Evolutionary conservation across 192 early-diverging fungal species (phyloP), one percentile per base, ranked within the genome.

Genomic region (Physocladia obscura): DNA sequence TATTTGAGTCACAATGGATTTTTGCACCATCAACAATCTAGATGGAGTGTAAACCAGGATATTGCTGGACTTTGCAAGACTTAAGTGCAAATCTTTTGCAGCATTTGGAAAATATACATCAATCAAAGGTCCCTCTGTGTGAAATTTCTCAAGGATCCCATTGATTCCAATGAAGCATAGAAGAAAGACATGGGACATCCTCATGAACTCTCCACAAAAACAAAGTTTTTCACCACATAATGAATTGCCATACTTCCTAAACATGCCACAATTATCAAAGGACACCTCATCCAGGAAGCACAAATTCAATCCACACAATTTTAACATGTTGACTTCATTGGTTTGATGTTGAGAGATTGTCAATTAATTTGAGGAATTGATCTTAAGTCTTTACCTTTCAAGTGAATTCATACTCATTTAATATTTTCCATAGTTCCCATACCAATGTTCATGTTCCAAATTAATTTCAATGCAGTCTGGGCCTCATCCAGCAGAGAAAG

Each of bases 241-340:
- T 8, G 32, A 27, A 39, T 74, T 69, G n/a, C 73, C 73, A 15
- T 37, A 13, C 17, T 36, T 47, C 4, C 57, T 0, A 15, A 68
- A 30, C 64, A 74, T 69, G 21, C 57, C 73, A 21, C 73, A 3
- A 21, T 61, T 74, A 35, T 74, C 73, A 60, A 74, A 70, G 4
- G 40, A 69, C 4, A 74, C 73, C 62, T 70, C 67, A 27, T 74
- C 73, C 34, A 74, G 51, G 39, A 74, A 74, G 17, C 69, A 35
- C 2, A 74, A 24, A n/a, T 70, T 56, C n/a, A 26, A 3, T 8
- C 52, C 57, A n/a, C 37, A 26, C 65, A 64, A 74, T 26, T 37
- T 55, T n/a, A 74, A 30, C 2, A 1, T 30, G 13, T 26, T 32
- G 1, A 75, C 26, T 32, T 75, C 68, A 15, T 26, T 27, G 4